Evolutionary conservation across 805 yeast species (phyloP), one percentile per base, ranked within the genome.

Genomic region (Pichia pseudocactophila): DNA sequence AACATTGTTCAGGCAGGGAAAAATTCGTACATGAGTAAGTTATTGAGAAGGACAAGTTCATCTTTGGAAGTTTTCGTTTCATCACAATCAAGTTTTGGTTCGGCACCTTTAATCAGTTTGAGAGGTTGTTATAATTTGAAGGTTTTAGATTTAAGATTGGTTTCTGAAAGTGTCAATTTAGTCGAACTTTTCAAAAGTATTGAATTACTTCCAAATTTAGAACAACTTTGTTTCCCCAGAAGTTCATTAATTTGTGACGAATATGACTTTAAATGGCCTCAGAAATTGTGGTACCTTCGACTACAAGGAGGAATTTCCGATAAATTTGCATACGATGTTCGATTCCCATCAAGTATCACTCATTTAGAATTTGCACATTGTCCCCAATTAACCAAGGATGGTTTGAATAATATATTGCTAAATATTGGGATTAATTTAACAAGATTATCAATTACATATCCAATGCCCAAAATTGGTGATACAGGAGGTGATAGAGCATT

Each of bases 21-120:
- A 58, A 92, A 88, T 61, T 90, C 97, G 5, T 82, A 71, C 59
- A 87, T 90, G 11, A 86, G 97, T 0, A 81, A 84, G 50, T 58
- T 92, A 7, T 65, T 92, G 42, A 75, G 95, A 53, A 70, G 96
- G 33, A 84, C 96, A 42, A 74, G 88, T 8, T 59, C 70, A 16
- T 72, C 69, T 31, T 64, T 92, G 38, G 74, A 78, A 48, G 65
- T 70, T 10, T 88, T 92, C 53, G 73, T 83, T 7, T 96, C 97
- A 0, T 96, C 97, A 3, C 97, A 90, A 57, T 81, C 97, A 27
- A 82, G 94, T 64, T 90, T 92, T 66, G 98, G 98, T 0, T 73
- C 79, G 39, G 83, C 95, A 2, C 97, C 97, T 1, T 64, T 90
- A 50, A 73, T 86, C n/a, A 79, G 94, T 39, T 67, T 92, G 36